Percentiles rank a stretch among this genome's conserved stretches.
These are phyloP conservation scores for Boechera stricta DNA, from an alignment of 345 rosid species.

Conservation along the genomic window DNA sequence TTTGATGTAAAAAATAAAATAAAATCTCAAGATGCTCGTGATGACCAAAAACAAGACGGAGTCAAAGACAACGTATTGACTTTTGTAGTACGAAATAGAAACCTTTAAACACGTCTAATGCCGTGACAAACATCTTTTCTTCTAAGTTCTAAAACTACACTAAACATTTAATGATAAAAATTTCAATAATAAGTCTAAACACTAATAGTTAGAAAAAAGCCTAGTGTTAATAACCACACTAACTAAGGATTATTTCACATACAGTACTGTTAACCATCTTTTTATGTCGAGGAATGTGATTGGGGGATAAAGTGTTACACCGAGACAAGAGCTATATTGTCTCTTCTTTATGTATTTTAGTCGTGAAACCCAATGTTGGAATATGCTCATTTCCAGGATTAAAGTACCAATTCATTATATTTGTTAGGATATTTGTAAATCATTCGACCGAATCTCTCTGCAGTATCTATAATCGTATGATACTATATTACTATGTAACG, in stretches of 20 bases:
- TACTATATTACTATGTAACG: neutral
- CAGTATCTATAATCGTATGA: neutral
- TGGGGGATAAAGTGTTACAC: conserved; percentile 31
- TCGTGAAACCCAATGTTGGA: conserved; percentile 20
- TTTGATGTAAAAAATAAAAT: neutral
- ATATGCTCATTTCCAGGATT: conserved; percentile 36
- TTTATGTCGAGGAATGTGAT: neutral
- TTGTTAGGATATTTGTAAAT: neutral
- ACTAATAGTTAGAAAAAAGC: neutral
- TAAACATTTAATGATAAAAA: neutral
- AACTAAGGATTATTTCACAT: neutral
- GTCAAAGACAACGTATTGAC: conserved; percentile 33
- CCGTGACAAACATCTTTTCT: neutral
- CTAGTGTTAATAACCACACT: neutral
- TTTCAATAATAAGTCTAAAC: neutral
- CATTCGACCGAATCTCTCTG: conserved; percentile 25
- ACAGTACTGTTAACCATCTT: neutral
- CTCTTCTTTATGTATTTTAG: conserved; percentile 36
- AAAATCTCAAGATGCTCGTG: conserved; percentile 1
- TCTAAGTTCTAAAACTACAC: neutral
- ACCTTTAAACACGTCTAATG: conserved; percentile 23
- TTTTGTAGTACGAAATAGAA: conserved; percentile 4
- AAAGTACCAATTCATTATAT: conserved; percentile 2
- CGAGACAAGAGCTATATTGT: conserved; percentile 43
- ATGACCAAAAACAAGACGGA: neutral